phyloP scores from a whole-genome alignment of 2,329 filamentous ascomycete species.

The Cordyceps pruinosa region DNA sequence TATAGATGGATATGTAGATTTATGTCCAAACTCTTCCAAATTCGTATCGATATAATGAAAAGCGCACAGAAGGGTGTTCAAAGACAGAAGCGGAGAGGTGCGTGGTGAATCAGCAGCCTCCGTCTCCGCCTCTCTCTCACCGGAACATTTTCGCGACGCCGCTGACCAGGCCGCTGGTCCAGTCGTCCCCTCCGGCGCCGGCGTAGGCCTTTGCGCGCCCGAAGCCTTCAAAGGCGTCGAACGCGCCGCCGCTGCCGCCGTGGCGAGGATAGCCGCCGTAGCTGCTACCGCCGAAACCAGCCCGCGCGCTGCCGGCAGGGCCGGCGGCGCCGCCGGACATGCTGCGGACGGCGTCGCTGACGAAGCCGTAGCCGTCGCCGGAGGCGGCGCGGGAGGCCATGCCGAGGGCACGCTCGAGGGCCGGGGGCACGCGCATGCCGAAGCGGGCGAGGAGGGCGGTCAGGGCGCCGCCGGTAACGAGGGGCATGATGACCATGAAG shows the following conservation, averaged over 20 bases:
- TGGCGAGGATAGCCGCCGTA: not conserved
- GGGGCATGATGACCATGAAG: constrained; percentile 77
- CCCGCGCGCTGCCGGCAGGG: constrained; percentile 13
- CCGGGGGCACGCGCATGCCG: constrained; percentile 66
- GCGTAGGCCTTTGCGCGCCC: constrained; percentile 15
- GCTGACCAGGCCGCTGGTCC: constrained; percentile 25
- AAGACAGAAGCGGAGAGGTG: not conserved
- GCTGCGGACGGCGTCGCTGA: constrained; percentile 50
- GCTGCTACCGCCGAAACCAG: constrained; percentile 21
- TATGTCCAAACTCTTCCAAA: not conserved
- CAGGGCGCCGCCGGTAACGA: constrained; percentile 77
- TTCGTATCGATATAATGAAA: not conserved
- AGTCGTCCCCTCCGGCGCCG: constrained; percentile 23
- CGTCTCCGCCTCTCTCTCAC: no score
- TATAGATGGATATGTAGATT: not conserved
- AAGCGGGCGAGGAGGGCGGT: constrained; percentile 71
- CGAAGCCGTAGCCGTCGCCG: constrained; percentile 42
- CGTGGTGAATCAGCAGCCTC: no score
- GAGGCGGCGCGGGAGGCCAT: constrained; percentile 42
- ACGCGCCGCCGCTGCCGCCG: constrained; percentile 2
- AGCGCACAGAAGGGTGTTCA: not conserved
- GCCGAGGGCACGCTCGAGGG: constrained; percentile 53
- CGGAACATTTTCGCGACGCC: constrained; percentile 38
- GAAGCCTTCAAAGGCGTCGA: constrained; percentile 26
- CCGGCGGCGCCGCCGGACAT: constrained; percentile 31